phyloP scores from a whole-genome alignment of 441 rosid genomes.

The Populus trichocarpa region DNA sequence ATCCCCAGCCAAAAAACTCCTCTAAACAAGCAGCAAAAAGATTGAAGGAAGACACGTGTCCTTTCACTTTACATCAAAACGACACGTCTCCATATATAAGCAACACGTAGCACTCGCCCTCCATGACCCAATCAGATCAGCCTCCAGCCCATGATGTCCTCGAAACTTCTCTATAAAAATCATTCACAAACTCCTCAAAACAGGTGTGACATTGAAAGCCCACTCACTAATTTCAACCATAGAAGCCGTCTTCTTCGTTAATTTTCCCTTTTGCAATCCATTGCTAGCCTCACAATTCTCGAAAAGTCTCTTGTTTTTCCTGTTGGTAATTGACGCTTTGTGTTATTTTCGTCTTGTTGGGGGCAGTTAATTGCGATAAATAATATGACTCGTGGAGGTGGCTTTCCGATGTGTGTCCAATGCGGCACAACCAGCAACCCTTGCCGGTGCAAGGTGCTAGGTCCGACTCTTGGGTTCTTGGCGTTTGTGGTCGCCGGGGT shows the following conservation, averaged over 20 bases:
- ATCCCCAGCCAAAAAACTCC: background rate
- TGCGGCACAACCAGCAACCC: slow-evolving; percentile 66
- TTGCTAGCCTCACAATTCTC: background rate
- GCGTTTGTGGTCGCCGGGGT: slow-evolving; percentile 62
- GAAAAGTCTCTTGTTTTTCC: background rate
- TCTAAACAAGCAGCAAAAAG: too few species aligned
- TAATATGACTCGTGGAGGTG: slow-evolving; percentile 4
- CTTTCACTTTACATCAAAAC: background rate
- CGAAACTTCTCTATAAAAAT: background rate
- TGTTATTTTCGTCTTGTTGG: slow-evolving; percentile 10
- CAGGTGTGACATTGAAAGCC: background rate
- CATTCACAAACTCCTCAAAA: background rate
- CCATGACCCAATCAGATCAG: background rate
- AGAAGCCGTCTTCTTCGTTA: background rate
- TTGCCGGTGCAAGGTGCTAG: slow-evolving; percentile 74
- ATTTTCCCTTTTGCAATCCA: background rate
- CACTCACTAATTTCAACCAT: background rate
- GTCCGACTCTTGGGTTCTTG: slow-evolving; percentile 70
- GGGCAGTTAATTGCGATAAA: background rate
- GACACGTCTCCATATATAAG: background rate
- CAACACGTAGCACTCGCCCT: background rate
- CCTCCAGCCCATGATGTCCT: background rate
- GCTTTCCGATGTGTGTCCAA: slow-evolving; percentile 54
- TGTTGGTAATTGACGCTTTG: background rate
- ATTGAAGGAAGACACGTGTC: background rate